These are phyloP conservation scores for Lumnitzera littorea DNA, from an alignment of 345 rosid genomes.

Conservation along the genomic window DNA sequence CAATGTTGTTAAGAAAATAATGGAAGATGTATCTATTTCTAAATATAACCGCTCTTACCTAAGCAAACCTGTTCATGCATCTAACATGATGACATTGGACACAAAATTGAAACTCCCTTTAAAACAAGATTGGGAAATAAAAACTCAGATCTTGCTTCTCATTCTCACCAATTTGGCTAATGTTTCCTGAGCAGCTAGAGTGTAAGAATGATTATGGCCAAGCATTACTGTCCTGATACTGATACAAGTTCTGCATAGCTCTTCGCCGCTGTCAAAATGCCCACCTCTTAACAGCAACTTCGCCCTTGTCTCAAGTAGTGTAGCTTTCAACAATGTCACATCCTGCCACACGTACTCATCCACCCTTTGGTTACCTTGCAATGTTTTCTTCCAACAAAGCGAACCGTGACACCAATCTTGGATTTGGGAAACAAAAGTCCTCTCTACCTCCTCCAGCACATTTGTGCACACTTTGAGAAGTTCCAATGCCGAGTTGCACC, in stretches of 20 bases:
- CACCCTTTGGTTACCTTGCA: conserved; percentile 43
- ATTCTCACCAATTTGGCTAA: conserved; percentile 77
- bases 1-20: too few species aligned
- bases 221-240: conserved; percentile 94
- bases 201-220: conserved; percentile 74
- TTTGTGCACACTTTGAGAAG: conserved; percentile 83
- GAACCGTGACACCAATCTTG: conserved; percentile 82
- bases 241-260: conserved; percentile 76
- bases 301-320: conserved; percentile 74
- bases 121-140: too few species aligned
- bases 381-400: conserved; percentile 76
- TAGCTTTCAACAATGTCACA: conserved; percentile 75
- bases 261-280: conserved; percentile 77
- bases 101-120: too few species aligned
- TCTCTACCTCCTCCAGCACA: conserved; percentile 86
- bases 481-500: conserved; percentile 84
- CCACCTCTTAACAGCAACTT: conserved; percentile 83
- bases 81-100: too few species aligned
- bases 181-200: conserved; percentile 92
- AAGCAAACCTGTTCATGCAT: too few species aligned
- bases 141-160: conserved; percentile 67
- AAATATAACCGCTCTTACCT: too few species aligned
- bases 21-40: too few species aligned
- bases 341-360: conserved; percentile 94
- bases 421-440: conserved; percentile 77